Base-by-base conservation (phyloP, 169 alveolate genomes). In the Babesia ovis region DNA sequence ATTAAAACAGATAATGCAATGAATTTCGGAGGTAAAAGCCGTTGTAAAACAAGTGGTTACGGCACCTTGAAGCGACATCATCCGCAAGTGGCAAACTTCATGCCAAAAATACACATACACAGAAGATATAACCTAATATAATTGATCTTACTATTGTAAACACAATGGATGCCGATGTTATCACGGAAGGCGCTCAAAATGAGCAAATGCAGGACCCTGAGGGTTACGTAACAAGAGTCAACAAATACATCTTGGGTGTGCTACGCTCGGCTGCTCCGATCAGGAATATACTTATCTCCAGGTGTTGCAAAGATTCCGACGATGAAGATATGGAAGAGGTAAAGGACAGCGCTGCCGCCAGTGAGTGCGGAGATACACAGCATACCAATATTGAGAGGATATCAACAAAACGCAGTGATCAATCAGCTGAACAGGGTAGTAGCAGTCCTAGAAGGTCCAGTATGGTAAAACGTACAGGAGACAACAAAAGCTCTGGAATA, bases 271-370 rank as follows among this genome's bases (percentile, higher is more conserved):
- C 57, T 41, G 22, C 32, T 1, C 58, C 71, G 29, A 14, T 61
- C 59, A 61, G 25, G 42, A 61, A 39, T 18, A 42, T 20, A 34
- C 35, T 61, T 3, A 22, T 18, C 3, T 12, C 14, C 8, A 18
- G 8, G 29, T 57, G 25, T 39, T 57, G 67, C 67, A 14, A 12
- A 2, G 67, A 57, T 34, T 11, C 1, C 5, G 48, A 32, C 0
- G 67, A 57, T n/a, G 67, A 35, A 1, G 67, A 5, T n/a, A 57
- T 57, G 50, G 67, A 57, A 35, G 67, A 57, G 35, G 67, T 57
- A 4, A 39, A 31, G 20, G 45, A 57, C 50, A 14, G 0, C 14
- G 45, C 46, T 8, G 67, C 27, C 9, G 67, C 35, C 20, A 6
- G 16, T 5, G 50, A 35, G 27, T 20, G 42, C 42, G 4, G 0